Base-by-base conservation (phyloP, 768 basidiomycete genomes). In the Leccinum rimulosum region DNA sequence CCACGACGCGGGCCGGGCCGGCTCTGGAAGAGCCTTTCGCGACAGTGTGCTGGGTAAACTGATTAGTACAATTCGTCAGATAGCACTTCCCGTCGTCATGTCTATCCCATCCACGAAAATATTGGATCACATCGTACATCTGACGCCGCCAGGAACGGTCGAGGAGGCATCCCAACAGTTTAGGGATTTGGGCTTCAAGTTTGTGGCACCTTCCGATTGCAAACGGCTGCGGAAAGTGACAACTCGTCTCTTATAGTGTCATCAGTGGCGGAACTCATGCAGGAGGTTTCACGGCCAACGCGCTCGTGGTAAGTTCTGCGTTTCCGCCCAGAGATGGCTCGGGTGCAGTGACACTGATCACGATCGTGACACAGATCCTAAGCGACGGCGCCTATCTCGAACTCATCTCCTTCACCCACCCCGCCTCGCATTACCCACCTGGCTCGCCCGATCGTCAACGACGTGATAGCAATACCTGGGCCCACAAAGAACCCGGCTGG, bases 101-200 rank as follows among this genome's bases (percentile, higher is more conserved):
- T 51, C 66, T 12, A 35, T 40, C 6, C 69, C 70, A 28, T 73
- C 75, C 17, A 83, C 80, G 2, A 74, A 69, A 48, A 80, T 70
- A 30, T 66, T 89, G 11, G 89, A 91, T 61, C 89, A 91, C 62
- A 82, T 91, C 57, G 80, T 91, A 1, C 84, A 89, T 67, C 75
- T 91, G n/a, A 85, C 85, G 0, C 83, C 87, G 0, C 84, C 87
- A 1, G 85, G 82, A 0, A 77, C 82, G 0, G 75, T 89, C 10
- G 67, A 77, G 19, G 70, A 79, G 35, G 79, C 77, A 22, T 75
- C 83, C 1, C 68, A 79, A 22, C 80, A 82, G 50, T 89, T 87
- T 60, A 74, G 75, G 19, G 65, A 77, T n/a, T 71, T 87, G 4
- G 89, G 88, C 6, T 89, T 91, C 80, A 82, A 76, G 89, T 89